phyloP scores from a whole-genome alignment of 1,284 basidiomycete species.

The Fomes fomentarius region DNA sequence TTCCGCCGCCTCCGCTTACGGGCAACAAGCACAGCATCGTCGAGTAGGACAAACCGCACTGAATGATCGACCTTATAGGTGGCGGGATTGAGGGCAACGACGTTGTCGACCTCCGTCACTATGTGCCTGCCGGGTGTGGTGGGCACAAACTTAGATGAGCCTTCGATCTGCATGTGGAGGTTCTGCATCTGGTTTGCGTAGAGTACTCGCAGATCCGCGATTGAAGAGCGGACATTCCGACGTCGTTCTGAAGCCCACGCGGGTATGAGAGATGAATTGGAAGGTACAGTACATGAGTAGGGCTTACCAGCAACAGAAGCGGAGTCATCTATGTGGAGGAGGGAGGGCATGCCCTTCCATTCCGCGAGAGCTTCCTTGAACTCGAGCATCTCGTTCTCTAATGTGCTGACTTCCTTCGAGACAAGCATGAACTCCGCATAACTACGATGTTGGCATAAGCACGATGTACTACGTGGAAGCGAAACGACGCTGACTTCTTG shows the following conservation, averaged over 20 bases:
- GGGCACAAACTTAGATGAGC: constrained; percentile 95
- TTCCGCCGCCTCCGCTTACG: constrained; percentile 57
- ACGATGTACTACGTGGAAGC: neutral
- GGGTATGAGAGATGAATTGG: neutral
- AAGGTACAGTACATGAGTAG: neutral
- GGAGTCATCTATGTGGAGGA: constrained; percentile 86
- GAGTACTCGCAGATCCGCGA: constrained; percentile 91
- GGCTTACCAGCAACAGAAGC: constrained; percentile 51
- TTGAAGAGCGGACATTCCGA: constrained; percentile 82
- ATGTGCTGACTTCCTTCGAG: constrained; percentile 94
- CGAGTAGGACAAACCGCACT: constrained; percentile 89
- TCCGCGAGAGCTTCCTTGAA: constrained; percentile 93
- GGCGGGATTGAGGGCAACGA: constrained; percentile 88
- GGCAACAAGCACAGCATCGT: constrained; percentile 91
- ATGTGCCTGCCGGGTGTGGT: constrained; percentile 90
- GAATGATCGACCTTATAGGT: constrained; percentile 93
- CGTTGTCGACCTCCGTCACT: constrained; percentile 84
- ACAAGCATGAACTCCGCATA: constrained; percentile 97
- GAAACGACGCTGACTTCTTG: constrained; percentile 71
- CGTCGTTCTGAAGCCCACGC: constrained; percentile 47
- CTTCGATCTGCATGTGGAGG: constrained; percentile 90
- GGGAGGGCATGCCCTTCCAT: constrained; percentile 94
- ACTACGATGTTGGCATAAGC: constrained; percentile 43
- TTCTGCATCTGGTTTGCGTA: constrained; percentile 95
- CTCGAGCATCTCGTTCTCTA: constrained; percentile 98